phyloP scores from a whole-genome alignment of 2,329 filamentous ascomycete genomes.

The Calonectria hongkongensis region DNA sequence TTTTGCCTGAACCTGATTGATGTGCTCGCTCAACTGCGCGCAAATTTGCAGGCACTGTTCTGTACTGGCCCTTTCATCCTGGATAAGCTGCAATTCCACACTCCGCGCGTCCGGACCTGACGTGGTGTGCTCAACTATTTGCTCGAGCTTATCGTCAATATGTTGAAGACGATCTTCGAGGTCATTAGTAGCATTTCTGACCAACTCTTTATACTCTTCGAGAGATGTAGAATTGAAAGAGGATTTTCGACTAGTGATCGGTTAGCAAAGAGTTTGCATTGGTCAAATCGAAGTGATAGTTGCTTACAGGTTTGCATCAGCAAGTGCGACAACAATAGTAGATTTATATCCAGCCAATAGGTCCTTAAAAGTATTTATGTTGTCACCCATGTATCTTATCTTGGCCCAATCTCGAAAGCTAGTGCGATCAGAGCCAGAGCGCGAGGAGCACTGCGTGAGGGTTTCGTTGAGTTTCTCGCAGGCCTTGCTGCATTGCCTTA shows the following conservation, averaged over 20 bases:
- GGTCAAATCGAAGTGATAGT: neutral
- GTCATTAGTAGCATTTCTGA: constrained; percentile 39
- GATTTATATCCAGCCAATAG: constrained; percentile 64
- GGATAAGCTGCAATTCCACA: constrained; percentile 36
- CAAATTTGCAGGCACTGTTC: constrained; percentile 49
- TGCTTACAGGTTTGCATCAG: constrained; percentile 49
- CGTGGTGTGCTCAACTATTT: constrained; percentile 22
- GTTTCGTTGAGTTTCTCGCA: constrained; percentile 65
- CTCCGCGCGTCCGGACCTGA: constrained; percentile 24
- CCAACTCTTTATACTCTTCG: constrained; percentile 34
- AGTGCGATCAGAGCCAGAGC: constrained; percentile 57
- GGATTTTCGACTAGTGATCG: constrained; percentile 31
- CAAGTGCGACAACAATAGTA: constrained; percentile 49
- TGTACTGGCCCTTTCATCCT: constrained; percentile 46
- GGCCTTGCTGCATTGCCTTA: constrained; percentile 64
- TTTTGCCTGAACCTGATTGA: constrained; percentile 41
- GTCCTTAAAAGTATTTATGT: constrained; percentile 64
- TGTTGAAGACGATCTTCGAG: constrained; percentile 41
- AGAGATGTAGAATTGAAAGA: constrained; percentile 36
- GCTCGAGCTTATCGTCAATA: constrained; percentile 43
- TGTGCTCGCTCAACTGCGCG: constrained; percentile 46
- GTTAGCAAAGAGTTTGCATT: neutral
- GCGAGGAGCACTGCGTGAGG: constrained; percentile 59
- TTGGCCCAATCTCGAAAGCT: constrained; percentile 68
- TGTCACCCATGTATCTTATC: constrained; percentile 65